Base-by-base conservation (phyloP, 2,329 filamentous ascomycete genomes). In the Xylariales sp. region DNA sequence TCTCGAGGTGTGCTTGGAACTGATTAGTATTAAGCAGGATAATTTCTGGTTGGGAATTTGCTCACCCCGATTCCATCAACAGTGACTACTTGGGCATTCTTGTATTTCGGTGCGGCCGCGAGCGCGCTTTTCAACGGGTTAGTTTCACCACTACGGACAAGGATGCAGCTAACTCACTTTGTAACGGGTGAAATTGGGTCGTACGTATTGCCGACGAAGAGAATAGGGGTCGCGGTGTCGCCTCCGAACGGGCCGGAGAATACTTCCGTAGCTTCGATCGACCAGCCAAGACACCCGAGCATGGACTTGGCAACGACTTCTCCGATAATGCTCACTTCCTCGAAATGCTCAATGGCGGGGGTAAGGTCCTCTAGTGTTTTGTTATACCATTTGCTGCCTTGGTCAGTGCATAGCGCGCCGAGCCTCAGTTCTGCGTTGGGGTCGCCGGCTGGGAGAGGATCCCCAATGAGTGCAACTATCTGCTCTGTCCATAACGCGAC, bases 181-280 rank as follows among this genome's bases (percentile, higher is more conserved):
- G 64, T 48, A 30, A 52, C 59, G 1, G 59, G 64, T 18, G 64
- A 30, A 48, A 67, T 58, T 3, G 64, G 64, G 39, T 67, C 64
- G 6, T 67, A 67, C 7, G 64, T 63, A 50, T 67, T 67, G 8
- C 64, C 64, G 30, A 63, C 64, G 39, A 67, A 67, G 5, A 67
- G 36, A 12, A 67, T 67, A 41, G 64, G 64, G 7, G 59, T 67
- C 9, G 54, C 43, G 1, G 59, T 67, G 23, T 67, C 53, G 9
- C 64, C 64, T 5, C 64, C 64, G 30, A 67, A 67, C 5, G 64
- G 64, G 18, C 64, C 64, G 6, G 64, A 46, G 41, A 14, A 67
- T 6, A 54, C 59, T 2, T 67, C 64, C 5, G 36, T 28, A 36
- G 64, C 43, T 62, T 66, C 23, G 41, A 67, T 67, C 18, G 59